A percentile compares a stretch with the other conserved stretches of the same genome.
These are phyloP conservation scores for Naganishia onofrii DNA, from an alignment of 768 basidiomycete genomes.

Conservation along the genomic window DNA sequence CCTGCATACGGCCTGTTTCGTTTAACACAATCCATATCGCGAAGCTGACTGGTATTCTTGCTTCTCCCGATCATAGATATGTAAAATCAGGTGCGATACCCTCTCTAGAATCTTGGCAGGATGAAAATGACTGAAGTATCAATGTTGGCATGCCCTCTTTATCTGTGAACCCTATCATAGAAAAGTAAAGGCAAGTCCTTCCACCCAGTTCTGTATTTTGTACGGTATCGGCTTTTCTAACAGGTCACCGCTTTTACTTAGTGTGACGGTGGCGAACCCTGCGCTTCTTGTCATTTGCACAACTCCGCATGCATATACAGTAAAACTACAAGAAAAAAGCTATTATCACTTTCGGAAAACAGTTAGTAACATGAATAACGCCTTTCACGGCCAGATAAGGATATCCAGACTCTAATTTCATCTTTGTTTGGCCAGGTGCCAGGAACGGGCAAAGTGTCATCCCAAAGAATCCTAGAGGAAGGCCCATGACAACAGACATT, in stretches of 20 bases:
- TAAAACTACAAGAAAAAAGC: constrained; percentile 25
- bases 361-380: neutral
- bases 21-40: neutral
- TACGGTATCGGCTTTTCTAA: too few species aligned
- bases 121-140: neutral
- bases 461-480: constrained; percentile 21
- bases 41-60: neutral
- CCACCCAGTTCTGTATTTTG: neutral
- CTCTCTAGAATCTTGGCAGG: too few species aligned
- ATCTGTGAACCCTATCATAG: neutral
- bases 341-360: constrained; percentile 13
- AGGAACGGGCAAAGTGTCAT: constrained; percentile 14
- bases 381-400: too few species aligned
- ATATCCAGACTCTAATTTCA: too few species aligned
- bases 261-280: constrained; percentile 32
- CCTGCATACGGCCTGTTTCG: neutral
- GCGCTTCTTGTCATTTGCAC: constrained; percentile 27
- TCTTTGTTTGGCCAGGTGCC: neutral
- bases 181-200: constrained; percentile 29
- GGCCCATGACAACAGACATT: constrained; percentile 13
- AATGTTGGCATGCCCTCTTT: neutral
- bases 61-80: constrained; percentile 4
- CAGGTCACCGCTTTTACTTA: neutral
- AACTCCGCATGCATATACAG: constrained; percentile 27
- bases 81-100: constrained; percentile 26